Evolutionary conservation across 2,329 filamentous ascomycete species (phyloP), one percentile per base, ranked within the genome.

Genomic region (Paraphoma chrysanthemicola): DNA sequence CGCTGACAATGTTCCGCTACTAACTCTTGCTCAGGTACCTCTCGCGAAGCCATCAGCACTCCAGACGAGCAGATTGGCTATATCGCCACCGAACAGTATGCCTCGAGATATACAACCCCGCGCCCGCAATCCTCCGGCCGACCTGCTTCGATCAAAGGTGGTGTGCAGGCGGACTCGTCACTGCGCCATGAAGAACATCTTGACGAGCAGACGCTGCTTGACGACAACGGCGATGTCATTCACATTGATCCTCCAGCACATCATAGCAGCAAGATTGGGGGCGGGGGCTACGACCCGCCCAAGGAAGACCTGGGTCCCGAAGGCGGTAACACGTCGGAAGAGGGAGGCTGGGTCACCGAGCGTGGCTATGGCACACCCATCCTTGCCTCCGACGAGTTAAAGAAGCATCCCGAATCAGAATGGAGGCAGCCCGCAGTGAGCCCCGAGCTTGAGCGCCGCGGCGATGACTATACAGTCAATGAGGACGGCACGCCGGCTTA

Each of bases 11-110:
- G 12, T n/a, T 14, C 16, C 11, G 64, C 68, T 75, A 66, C 77
- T 58, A 83, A 84, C 80, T 79, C 72, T 36, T 55, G 54, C 62
- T 53, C 71, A 95, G 91, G 88, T 59, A 86, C 86, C 41, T 86
- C 85, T 42, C 80, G 83, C 49, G 85, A 85, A 49, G 83, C 87
- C 54, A 78, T 85, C 48, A 88, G 91, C 54, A 95, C 93, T 4
- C 95, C 95, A 2, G 92, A 91, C 66, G 94, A 98, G 69, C 91
- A 98, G 73, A 87, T 96, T 67, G 95, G 91, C 17, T 97, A 93
- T 79, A 86, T 92, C 59, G 94, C 93, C 11, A 89, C 88, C 10
- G 93, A 97, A 62, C 89, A 96, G 71, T 96, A 93, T 71, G 84
- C 88, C 14, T 90, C 89, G 30, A 89, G 92, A 58, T 88, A 92